A percentile compares a stretch with the other conserved stretches of the same genome.
These are phyloP conservation scores for Apophysomyces variabilis DNA, from an alignment of 371 early-diverging fungal genomes.

Conservation along the genomic window DNA sequence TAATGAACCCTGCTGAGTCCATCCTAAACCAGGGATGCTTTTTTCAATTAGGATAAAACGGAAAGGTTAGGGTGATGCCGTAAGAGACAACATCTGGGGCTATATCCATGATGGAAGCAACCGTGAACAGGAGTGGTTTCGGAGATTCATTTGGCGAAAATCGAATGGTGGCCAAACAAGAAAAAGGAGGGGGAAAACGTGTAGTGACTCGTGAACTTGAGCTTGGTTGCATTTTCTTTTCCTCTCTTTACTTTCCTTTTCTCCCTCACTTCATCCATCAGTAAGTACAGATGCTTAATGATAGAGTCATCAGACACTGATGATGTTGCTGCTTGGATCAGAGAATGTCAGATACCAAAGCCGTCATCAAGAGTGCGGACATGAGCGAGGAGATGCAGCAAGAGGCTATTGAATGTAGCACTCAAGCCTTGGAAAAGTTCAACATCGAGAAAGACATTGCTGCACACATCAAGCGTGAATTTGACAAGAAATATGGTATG, in stretches of 20 bases:
- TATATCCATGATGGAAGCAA: too few relatives aligned
- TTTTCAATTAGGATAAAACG: too few relatives aligned
- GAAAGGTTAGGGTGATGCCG: too few relatives aligned
- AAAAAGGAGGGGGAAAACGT: slow-evolving; percentile 8
- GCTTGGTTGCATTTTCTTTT: background rate
- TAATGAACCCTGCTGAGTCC: too few relatives aligned
- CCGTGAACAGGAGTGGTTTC: background rate
- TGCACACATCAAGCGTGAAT: slow-evolving; percentile 95
- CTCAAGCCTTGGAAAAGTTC: slow-evolving; percentile 91
- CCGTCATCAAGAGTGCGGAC: slow-evolving; percentile 96
- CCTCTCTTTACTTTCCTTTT: slow-evolving; percentile 3
- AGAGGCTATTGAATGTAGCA: slow-evolving; percentile 92
- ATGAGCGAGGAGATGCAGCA: slow-evolving; percentile 98
- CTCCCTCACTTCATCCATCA: background rate
- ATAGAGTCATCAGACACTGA: background rate
- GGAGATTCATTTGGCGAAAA: slow-evolving; percentile 3
- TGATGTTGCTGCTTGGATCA: background rate
- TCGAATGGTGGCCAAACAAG: background rate
- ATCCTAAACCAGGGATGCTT: too few relatives aligned
- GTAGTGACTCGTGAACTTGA: slow-evolving; percentile 5
- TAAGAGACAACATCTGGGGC: too few relatives aligned
- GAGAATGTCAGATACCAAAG: slow-evolving; percentile 73
- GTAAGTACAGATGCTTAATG: background rate
- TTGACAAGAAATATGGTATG: slow-evolving; percentile 93
- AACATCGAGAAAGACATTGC: slow-evolving; percentile 98